Percentiles rank a stretch among this genome's conserved stretches.
Evolutionary conservation across 495 filamentous ascomycete species (phyloP).

Genomic region (Neurospora sp.): DNA sequence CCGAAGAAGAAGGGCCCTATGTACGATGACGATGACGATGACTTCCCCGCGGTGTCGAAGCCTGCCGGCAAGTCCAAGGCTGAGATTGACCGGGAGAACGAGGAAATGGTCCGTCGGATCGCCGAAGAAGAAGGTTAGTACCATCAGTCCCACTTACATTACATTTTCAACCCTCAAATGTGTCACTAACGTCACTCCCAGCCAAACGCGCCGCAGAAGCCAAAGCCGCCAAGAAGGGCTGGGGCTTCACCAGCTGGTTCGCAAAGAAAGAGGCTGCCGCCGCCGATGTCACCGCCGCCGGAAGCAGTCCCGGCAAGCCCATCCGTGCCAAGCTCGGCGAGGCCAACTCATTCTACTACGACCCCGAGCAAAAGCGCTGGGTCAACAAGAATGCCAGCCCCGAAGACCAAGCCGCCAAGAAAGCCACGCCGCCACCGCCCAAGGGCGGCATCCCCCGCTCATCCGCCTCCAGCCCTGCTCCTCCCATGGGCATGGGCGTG

Average conservation of each 20-base stretch:
- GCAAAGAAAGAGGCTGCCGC: slow-evolving; percentile 56
- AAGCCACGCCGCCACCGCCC: slow-evolving; percentile 41
- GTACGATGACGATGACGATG: slow-evolving; percentile 67
- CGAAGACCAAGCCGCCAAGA: slow-evolving; percentile 37
- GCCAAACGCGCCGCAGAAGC: slow-evolving; percentile 32
- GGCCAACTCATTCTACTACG: slow-evolving; percentile 85
- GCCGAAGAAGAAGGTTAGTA: slow-evolving; percentile 74
- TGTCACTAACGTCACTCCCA: slow-evolving; percentile 16
- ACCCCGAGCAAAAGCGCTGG: slow-evolving; percentile 92
- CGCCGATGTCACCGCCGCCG: slow-evolving; percentile 5
- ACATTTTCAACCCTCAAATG: not conserved
- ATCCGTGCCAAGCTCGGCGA: slow-evolving; percentile 94
- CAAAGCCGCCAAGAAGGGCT: slow-evolving; percentile 57
- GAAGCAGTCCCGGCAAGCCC: slow-evolving; percentile 48
- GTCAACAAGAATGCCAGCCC: slow-evolving; percentile 84
- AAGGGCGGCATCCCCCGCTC: slow-evolving; percentile 21
- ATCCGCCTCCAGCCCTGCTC: slow-evolving; percentile 25
- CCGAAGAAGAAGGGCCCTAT: slow-evolving; percentile 72
- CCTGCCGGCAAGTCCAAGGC: slow-evolving; percentile 39
- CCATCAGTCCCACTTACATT: not conserved
- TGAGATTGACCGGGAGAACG: slow-evolving; percentile 51
- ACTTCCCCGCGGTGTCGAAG: slow-evolving; percentile 27
- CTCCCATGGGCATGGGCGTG: slow-evolving; percentile 6
- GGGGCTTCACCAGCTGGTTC: slow-evolving; percentile 80
- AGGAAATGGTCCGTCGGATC: slow-evolving; percentile 71